Percentiles rank a stretch among this genome's conserved stretches.
These are phyloP conservation scores for Metarhizium album DNA, from an alignment of 2,329 filamentous ascomycete species.

Conservation along the genomic window DNA sequence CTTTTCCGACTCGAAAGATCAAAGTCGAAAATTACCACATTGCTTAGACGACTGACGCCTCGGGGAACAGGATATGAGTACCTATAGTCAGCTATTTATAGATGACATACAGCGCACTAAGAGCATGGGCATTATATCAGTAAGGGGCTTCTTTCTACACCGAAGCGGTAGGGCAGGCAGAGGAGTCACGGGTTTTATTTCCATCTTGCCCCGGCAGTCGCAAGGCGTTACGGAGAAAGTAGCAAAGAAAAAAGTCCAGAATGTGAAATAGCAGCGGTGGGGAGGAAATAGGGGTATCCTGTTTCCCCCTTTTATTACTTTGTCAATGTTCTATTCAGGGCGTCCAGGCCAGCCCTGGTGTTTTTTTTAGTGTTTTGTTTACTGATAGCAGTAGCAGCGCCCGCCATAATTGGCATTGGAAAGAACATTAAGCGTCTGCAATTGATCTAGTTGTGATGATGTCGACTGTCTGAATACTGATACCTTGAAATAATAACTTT, in stretches of 20 bases:
- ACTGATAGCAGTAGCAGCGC: not conserved
- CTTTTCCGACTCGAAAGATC: not conserved
- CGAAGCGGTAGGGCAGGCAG: not conserved
- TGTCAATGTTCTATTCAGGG: slow-evolving; percentile 7
- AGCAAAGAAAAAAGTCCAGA: slow-evolving; percentile 8
- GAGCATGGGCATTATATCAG: not conserved
- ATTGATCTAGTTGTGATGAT: not conserved
- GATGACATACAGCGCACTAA: not conserved
- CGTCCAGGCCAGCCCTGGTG: slow-evolving; percentile 7
- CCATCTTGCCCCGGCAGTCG: not conserved
- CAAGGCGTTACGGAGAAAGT: slow-evolving; percentile 15
- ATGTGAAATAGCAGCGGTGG: not conserved
- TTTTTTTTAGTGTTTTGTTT: not conserved
- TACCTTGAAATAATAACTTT: not conserved
- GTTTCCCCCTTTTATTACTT: slow-evolving; percentile 5
- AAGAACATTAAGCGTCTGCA: not conserved
- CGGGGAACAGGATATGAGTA: not conserved
- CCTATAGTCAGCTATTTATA: not conserved
- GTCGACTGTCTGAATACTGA: not conserved
- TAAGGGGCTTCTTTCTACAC: not conserved
- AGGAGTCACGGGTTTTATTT: not conserved
- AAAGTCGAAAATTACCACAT: not conserved
- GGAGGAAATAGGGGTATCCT: not conserved
- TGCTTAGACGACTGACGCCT: not conserved
- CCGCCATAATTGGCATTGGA: not conserved